Conservation (phyloP, 2,329 filamentous ascomycete species). For the Ascochyta fabae region DNA sequence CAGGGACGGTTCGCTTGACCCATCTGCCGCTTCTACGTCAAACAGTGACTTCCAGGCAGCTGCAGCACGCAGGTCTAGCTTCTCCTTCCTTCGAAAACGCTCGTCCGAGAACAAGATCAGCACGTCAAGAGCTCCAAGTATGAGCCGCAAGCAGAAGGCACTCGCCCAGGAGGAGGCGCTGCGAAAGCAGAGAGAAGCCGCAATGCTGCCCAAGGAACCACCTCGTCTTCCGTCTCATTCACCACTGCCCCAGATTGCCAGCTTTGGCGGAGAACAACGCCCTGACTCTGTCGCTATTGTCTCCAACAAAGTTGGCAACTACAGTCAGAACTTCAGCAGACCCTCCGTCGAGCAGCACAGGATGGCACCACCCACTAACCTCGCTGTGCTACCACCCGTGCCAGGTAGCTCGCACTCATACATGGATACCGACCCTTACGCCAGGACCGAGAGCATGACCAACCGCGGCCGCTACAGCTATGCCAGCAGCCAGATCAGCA, state of each 20-base stretch:
- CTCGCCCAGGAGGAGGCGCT: conserved; percentile 59
- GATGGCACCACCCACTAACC: conserved; percentile 44
- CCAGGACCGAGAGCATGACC: conserved; percentile 91
- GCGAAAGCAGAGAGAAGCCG: conserved; percentile 62
- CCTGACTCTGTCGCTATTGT: conserved; percentile 68
- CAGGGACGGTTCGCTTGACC: conserved; percentile 39
- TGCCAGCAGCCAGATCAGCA: conserved; percentile 87
- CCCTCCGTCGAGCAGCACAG: conserved; percentile 45
- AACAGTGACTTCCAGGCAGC: conserved; percentile 16
- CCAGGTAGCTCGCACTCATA: conserved; percentile 44
- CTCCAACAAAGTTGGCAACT: conserved; percentile 61
- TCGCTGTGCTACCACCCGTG: conserved; percentile 53
- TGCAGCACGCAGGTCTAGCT: conserved; percentile 18
- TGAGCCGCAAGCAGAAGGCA: conserved; percentile 65
- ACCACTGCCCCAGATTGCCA: conserved; percentile 59
- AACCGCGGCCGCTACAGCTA: conserved; percentile 96
- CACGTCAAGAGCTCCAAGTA: conserved; percentile 23
- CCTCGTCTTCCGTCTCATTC: conserved; percentile 62
- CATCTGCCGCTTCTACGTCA: conserved; percentile 21
- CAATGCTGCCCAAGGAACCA: conserved; percentile 63
- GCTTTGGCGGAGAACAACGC: conserved; percentile 68
- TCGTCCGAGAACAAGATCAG: conserved; percentile 16
- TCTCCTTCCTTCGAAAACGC: conserved; percentile 17
- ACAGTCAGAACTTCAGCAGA: conserved; percentile 45
- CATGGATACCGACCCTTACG: conserved; percentile 76